Evolutionary conservation across 1,139 yeast genomes (phyloP).

Genomic region (Hansenula lynferdii): DNA sequence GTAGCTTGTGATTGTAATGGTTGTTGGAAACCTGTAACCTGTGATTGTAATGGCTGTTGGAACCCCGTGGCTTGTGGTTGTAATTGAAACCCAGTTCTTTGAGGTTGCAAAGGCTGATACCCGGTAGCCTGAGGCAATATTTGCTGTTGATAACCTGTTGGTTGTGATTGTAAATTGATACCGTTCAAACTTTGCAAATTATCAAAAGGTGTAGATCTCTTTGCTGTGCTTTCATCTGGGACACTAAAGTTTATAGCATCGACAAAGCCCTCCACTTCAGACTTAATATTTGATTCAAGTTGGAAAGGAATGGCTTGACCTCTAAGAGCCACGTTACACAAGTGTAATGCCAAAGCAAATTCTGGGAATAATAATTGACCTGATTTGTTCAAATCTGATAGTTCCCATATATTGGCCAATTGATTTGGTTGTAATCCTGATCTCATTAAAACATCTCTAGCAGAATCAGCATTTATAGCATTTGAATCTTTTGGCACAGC

Average conservation of each 20-base stretch:
- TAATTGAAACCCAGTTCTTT: slow-evolving; percentile 31
- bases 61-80: slow-evolving; percentile 30
- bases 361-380: slow-evolving; percentile 90
- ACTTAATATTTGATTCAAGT: slow-evolving; percentile 67
- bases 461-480: slow-evolving; percentile 74
- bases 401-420: slow-evolving; percentile 84
- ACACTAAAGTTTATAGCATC: slow-evolving; percentile 83
- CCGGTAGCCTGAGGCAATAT: slow-evolving; percentile 23
- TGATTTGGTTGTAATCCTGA: slow-evolving; percentile 75
- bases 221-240: slow-evolving; percentile 48
- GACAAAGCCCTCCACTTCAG: slow-evolving; percentile 85
- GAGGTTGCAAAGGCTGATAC: slow-evolving; percentile 26
- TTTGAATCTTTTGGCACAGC: slow-evolving; percentile 71
- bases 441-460: slow-evolving; percentile 74
- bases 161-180: slow-evolving; percentile 5
- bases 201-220: slow-evolving; percentile 27
- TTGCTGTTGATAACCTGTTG: slow-evolving; percentile 13
- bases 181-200: slow-evolving; percentile 9
- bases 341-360: slow-evolving; percentile 87
- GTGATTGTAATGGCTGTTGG: slow-evolving; percentile 29
- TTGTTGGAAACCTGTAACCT: slow-evolving; percentile 37
- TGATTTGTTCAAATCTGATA: slow-evolving; percentile 82
- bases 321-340: slow-evolving; percentile 71
- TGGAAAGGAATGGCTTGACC: slow-evolving; percentile 74
- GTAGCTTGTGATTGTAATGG: slow-evolving; percentile 29